Conservation (phyloP, 2,329 filamentous ascomycete genomes). For the Achaetomium macrosporum region DNA sequence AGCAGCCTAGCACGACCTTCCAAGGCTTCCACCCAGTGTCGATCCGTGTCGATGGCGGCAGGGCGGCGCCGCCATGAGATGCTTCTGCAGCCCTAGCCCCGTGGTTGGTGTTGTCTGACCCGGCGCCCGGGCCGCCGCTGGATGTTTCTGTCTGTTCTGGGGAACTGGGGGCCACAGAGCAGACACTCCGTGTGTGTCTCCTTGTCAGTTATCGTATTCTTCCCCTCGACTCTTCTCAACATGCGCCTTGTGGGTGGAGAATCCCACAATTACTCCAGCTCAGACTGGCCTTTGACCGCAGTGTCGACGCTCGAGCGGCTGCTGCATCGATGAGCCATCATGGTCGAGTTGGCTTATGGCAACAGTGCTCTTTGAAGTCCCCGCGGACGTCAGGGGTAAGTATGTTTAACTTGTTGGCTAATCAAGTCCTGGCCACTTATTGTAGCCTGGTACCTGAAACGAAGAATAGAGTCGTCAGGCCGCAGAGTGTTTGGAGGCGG, state of each 20-base stretch:
- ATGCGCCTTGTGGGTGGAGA: neutral
- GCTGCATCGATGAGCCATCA: neutral
- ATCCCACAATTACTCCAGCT: conserved; percentile 7
- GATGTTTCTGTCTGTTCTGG: neutral
- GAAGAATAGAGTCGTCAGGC: no score
- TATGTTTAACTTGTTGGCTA: neutral
- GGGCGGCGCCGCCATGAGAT: neutral
- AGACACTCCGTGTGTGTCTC: neutral
- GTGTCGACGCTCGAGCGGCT: neutral
- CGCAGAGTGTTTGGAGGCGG: no score
- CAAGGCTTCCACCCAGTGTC: conserved; percentile 20
- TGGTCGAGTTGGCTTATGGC: conserved; percentile 2
- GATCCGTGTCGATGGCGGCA: neutral
- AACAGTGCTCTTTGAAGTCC: neutral
- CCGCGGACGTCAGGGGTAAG: neutral
- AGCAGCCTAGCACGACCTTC: conserved; percentile 22
- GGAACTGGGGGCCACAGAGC: neutral
- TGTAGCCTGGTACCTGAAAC: no score
- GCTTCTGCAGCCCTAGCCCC: conserved; percentile 1
- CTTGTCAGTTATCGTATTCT: conserved; percentile 21
- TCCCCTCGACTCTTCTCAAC: neutral
- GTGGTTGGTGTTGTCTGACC: conserved; percentile 9
- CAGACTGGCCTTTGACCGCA: neutral
- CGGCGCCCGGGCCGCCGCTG: neutral
- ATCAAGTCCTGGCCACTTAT: no score